These are phyloP conservation scores for Dactylellina parvicollis DNA, from an alignment of 2,329 filamentous ascomycete species.

Conservation along the genomic window DNA sequence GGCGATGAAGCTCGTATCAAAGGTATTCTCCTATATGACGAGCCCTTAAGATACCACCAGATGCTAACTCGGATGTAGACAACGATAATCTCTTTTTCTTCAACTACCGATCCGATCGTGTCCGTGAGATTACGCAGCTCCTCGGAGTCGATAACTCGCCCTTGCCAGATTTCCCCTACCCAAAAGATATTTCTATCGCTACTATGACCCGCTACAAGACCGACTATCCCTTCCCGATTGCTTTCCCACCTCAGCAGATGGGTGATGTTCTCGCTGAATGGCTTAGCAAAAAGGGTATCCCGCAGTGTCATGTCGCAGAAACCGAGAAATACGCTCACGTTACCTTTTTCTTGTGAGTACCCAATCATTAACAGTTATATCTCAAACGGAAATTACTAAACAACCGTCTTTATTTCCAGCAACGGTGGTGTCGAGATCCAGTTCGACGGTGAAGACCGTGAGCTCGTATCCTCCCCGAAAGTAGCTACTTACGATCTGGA, in stretches of 20 bases:
- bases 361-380: neutral
- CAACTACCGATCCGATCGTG: constrained; percentile 99
- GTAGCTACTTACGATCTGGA: constrained; percentile 95
- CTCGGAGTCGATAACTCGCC: constrained; percentile 92
- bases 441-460: constrained; percentile 88
- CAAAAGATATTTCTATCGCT: constrained; percentile 83
- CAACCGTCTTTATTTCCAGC: constrained; percentile 73
- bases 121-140: constrained; percentile 93
- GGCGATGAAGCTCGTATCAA: constrained; percentile 86
- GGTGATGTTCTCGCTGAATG: constrained; percentile 98
- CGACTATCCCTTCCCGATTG: constrained; percentile 89
- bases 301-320: constrained; percentile 96
- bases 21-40: constrained; percentile 65
- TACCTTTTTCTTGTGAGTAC: constrained; percentile 71
- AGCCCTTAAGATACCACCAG: neutral
- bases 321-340: constrained; percentile 99
- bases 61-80: constrained; percentile 66
- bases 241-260: constrained; percentile 95
- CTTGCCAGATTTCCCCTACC: constrained; percentile 89
- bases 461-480: constrained; percentile 93
- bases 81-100: constrained; percentile 98
- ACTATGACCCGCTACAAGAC: constrained; percentile 99
- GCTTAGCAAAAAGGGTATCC: constrained; percentile 84
- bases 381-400: neutral
- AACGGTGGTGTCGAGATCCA: constrained; percentile 98